phyloP scores from a whole-genome alignment of 169 alveolate genomes.

The Cryptosporidium felis region DNA sequence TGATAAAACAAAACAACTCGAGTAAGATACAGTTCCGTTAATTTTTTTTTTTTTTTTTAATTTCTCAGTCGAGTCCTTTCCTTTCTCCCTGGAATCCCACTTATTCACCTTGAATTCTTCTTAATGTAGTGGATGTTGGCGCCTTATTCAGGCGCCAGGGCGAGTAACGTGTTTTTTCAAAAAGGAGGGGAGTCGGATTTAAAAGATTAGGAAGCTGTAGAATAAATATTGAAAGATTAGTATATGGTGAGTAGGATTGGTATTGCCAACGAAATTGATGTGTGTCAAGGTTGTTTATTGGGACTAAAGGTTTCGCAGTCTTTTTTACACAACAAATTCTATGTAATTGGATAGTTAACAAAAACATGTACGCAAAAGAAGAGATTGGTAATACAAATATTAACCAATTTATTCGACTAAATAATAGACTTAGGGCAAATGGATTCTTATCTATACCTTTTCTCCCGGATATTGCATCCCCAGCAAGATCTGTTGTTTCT shows the following conservation, averaged over 20 bases:
- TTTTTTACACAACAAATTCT: too few species aligned
- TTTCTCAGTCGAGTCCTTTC: neutral
- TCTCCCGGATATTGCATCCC: conserved; percentile 53
- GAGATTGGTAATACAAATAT: conserved; percentile 53
- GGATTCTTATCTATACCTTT: conserved; percentile 61
- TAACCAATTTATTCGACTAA: conserved; percentile 29
- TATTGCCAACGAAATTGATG: too few species aligned
- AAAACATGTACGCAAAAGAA: conserved; percentile 10
- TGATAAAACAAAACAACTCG: too few species aligned
- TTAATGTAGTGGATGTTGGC: neutral
- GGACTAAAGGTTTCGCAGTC: too few species aligned
- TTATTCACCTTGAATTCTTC: neutral
- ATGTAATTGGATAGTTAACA: too few species aligned
- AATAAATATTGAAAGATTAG: too few species aligned
- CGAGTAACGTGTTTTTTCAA: neutral
- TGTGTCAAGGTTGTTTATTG: too few species aligned
- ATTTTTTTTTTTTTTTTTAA: neutral
- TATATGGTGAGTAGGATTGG: too few species aligned
- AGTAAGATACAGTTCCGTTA: too few species aligned
- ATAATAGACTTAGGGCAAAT: conserved; percentile 49
- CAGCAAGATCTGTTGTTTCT: conserved; percentile 27
- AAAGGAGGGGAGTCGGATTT: conserved; percentile 25
- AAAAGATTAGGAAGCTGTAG: neutral
- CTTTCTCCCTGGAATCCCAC: neutral
- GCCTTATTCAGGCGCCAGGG: neutral